A percentile compares a stretch with the other conserved stretches of the same genome.
Evolutionary conservation across 768 basidiomycete species (phyloP).

Genomic region (Lentinula raphanica): DNA sequence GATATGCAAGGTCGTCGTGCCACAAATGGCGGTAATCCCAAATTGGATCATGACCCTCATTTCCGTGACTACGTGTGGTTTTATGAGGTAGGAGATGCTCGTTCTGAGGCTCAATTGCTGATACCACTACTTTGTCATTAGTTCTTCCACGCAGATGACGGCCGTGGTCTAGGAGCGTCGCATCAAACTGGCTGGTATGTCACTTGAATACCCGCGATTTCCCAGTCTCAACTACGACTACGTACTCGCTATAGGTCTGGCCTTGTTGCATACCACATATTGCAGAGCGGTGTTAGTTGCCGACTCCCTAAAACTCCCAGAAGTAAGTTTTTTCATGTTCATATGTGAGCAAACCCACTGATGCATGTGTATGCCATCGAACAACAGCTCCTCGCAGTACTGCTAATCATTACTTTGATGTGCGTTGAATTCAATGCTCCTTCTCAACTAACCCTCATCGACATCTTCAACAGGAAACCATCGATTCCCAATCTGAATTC

Average conservation of each 20-base stretch:
- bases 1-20: constrained; percentile 84
- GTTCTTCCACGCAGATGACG: constrained; percentile 95
- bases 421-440: constrained; percentile 29
- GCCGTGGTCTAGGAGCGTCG: constrained; percentile 90
- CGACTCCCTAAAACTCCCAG: constrained; percentile 91
- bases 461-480: constrained; percentile 50
- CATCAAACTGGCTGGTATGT: constrained; percentile 96
- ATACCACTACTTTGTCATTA: constrained; percentile 22
- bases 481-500: constrained; percentile 66
- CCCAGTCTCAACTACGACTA: background rate
- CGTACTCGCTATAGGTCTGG: constrained; percentile 62
- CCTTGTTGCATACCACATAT: constrained; percentile 83
- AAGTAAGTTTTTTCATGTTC: constrained; percentile 47
- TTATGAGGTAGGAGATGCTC: constrained; percentile 61
- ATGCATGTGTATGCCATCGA: constrained; percentile 6
- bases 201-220: background rate
- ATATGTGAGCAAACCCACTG: background rate
- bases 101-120: background rate
- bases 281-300: constrained; percentile 85
- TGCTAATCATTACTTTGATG: constrained; percentile 92
- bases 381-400: constrained; percentile 75
- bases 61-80: constrained; percentile 98
- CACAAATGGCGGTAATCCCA: constrained; percentile 84
- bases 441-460: constrained; percentile 1
- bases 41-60: constrained; percentile 86